phyloP scores from a whole-genome alignment of 495 filamentous ascomycete genomes.

The Daldinia bambusicola region DNA sequence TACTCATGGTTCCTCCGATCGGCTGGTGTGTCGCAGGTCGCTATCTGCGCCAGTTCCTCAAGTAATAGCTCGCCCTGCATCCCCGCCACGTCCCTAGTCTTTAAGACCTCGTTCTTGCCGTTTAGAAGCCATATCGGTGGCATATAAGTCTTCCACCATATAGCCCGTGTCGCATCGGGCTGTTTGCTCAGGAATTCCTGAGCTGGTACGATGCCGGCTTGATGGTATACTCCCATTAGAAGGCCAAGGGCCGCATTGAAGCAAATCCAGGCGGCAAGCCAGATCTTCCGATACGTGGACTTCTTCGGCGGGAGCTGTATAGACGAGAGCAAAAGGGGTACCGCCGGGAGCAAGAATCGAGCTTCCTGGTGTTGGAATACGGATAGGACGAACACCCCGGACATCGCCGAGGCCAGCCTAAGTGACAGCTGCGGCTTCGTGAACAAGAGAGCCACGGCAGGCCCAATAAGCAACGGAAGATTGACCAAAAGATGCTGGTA shows the following conservation, averaged over 20 bases:
- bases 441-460: slow-evolving; percentile 76
- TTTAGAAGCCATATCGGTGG: slow-evolving; percentile 93
- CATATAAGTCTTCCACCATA: slow-evolving; percentile 99
- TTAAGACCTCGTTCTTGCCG: slow-evolving; percentile 71
- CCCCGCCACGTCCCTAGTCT: slow-evolving; percentile 87
- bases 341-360: slow-evolving; percentile 86
- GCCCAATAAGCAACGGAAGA: slow-evolving; percentile 90
- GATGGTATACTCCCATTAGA: slow-evolving; percentile 93
- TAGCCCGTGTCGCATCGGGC: slow-evolving; percentile 70
- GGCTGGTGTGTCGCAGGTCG: slow-evolving; percentile 66
- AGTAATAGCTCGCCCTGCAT: slow-evolving; percentile 71
- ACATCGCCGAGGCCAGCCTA: slow-evolving; percentile 79
- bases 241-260: slow-evolving; percentile 84
- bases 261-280: slow-evolving; percentile 76
- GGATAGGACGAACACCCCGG: slow-evolving; percentile 81
- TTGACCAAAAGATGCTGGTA: slow-evolving; percentile 91
- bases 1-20: slow-evolving; percentile 61
- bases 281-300: slow-evolving; percentile 60
- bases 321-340: slow-evolving; percentile 89
- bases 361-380: slow-evolving; percentile 94
- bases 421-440: slow-evolving; percentile 65
- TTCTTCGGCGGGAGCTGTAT: slow-evolving; percentile 76
- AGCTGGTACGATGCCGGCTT: slow-evolving; percentile 88
- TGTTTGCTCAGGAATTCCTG: slow-evolving; percentile 73
- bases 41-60: slow-evolving; percentile 64